Percentiles rank a stretch among this genome's conserved stretches.
phyloP scores from a whole-genome alignment of 108 stramenopile genomes.

The Cyclotella baltica region DNA sequence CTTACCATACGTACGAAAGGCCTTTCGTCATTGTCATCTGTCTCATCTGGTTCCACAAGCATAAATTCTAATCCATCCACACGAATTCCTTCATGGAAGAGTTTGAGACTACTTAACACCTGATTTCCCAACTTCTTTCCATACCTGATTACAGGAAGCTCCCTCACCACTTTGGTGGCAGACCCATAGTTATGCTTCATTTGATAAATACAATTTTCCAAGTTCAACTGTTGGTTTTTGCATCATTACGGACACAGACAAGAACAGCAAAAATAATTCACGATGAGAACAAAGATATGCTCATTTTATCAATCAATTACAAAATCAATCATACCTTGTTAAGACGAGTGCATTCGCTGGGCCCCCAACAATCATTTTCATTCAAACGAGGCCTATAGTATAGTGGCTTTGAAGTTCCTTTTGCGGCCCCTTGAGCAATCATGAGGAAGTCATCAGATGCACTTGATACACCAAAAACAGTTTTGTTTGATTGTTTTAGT shows the following conservation, averaged over 20 bases:
- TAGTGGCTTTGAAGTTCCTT: conserved; percentile 72
- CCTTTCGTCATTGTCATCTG: conserved; percentile 20
- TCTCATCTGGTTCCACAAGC: conserved; percentile 18
- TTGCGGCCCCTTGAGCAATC: conserved; percentile 65
- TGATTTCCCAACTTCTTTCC: conserved; percentile 47
- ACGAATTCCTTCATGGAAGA: conserved; percentile 17
- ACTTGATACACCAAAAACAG: not conserved
- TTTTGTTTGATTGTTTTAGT: not conserved
- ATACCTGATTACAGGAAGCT: conserved; percentile 43
- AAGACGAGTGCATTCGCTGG: not conserved
- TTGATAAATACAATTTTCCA: conserved; percentile 33
- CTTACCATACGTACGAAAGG: conserved; percentile 39
- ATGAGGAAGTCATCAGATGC: conserved; percentile 48
- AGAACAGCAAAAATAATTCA: too few species aligned
- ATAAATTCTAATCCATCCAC: conserved; percentile 17
- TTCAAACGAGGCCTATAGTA: conserved; percentile 57
- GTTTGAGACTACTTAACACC: conserved; percentile 23
- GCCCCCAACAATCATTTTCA: conserved; percentile 51
- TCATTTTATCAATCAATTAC: too few species aligned
- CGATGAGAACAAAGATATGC: too few species aligned
- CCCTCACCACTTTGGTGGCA: conserved; percentile 46
- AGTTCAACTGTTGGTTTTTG: too few species aligned
- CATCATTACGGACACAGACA: too few species aligned
- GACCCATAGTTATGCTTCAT: conserved; percentile 44
- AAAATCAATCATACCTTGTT: too few species aligned